phyloP scores from a whole-genome alignment of 2,329 filamentous ascomycete genomes.

The Aspergillus pseudoglaucus region DNA sequence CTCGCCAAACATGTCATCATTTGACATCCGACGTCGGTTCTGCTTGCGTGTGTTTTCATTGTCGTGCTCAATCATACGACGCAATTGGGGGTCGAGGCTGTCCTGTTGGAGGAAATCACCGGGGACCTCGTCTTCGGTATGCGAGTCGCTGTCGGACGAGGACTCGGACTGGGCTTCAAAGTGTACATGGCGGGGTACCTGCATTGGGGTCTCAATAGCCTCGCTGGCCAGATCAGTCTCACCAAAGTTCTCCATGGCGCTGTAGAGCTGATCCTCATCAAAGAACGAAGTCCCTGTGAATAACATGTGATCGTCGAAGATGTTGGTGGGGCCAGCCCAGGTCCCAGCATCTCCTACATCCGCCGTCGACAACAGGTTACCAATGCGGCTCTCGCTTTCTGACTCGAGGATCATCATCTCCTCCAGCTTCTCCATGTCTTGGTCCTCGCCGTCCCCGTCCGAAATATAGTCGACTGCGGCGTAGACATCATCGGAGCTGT shows the following conservation, averaged over 20 bases:
- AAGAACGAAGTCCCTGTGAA: conserved; percentile 37
- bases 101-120: conserved; percentile 74
- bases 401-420: conserved; percentile 62
- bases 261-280: conserved; percentile 38
- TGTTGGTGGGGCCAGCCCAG: conserved; percentile 50
- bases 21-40: conserved; percentile 20
- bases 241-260: conserved; percentile 32
- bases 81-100: conserved; percentile 64
- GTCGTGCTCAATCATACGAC: conserved; percentile 66
- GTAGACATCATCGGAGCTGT: conserved; percentile 62
- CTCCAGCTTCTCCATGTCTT: conserved; percentile 70
- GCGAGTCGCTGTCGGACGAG: conserved; percentile 51
- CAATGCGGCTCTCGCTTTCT: conserved; percentile 27
- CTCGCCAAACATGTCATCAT: conserved; percentile 34
- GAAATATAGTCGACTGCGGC: conserved; percentile 72
- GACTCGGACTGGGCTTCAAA: conserved; percentile 60
- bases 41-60: conserved; percentile 26
- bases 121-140: conserved; percentile 58
- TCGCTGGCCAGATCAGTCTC: conserved; percentile 32
- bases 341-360: conserved; percentile 20
- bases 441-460: conserved; percentile 73
- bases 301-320: conserved; percentile 37
- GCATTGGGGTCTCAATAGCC: conserved; percentile 37
- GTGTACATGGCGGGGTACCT: conserved; percentile 56
- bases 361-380: conserved; percentile 17